Evolutionary conservation across 805 yeast species (phyloP), one percentile per base, ranked within the genome.

Genomic region (Cyberlindnera euphorbiiphila): DNA sequence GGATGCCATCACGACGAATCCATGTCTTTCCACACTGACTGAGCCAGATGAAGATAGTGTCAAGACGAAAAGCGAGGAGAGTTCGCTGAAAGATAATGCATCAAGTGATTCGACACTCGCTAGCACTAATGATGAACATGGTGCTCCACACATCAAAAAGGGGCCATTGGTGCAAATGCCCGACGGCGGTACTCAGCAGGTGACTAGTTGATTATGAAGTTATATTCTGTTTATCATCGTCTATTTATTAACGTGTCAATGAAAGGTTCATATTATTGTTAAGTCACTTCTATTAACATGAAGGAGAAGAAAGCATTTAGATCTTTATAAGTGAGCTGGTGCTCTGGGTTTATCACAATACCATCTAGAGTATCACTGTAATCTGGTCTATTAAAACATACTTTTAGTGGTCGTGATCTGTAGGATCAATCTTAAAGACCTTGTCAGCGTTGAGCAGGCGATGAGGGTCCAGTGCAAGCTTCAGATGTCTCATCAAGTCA

Each of bases 381-480:
- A 10, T 10, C 13, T 25, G 11, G 27, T n/a, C n/a, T n/a, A n/a
- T n/a, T n/a, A n/a, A n/a, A n/a, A n/a, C n/a, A 25, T 17, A 8
- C 8, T 5, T 19, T 23, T 11, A 46, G 15, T 44, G 42, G 14
- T 37, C 43, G 10, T 32, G 17, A 30, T 72, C 76, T 9, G 55
- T 47, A 9, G 85, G 85, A 51, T 81, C 89, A 7, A 79, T 76
- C 49, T 69, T 73, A 60, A 85, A 82, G 14, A 85, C 71, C 56
- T 85, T 86, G 49, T 85, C 95, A 0, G 93, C 91, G 51, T 85
- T 85, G 57, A 85, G 54, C 28, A 85, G 68, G 39, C 84, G 65
- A 38, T 76, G 74, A 3, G 91, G 93, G 50, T 85, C 95, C 37
- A 85, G 54, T 0, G 91, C 78, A 38, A 81, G 49, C 53, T 86